phyloP scores from a whole-genome alignment of 2,329 filamentous ascomycete species.

The Boeremia lycopersici region DNA sequence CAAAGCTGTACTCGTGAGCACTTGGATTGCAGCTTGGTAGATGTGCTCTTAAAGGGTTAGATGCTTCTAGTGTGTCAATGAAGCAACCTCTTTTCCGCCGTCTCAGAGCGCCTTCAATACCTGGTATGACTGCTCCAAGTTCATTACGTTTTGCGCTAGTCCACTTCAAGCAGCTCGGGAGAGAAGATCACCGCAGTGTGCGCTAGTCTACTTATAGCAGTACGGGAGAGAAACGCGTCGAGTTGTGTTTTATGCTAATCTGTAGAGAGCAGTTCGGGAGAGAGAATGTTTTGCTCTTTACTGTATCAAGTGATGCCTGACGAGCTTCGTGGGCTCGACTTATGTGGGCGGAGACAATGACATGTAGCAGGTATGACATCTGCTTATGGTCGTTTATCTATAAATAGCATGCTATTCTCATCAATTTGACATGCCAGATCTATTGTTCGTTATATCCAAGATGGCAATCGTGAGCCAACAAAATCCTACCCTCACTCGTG shows the following conservation, averaged over 20 bases:
- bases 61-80: too few species aligned
- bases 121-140: too few species aligned
- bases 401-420: background rate
- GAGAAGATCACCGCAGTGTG: background rate
- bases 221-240: background rate
- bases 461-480: background rate
- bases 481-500: background rate
- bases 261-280: background rate
- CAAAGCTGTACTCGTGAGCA: too few species aligned
- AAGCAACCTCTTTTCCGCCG: background rate
- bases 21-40: too few species aligned
- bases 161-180: background rate
- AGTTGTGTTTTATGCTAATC: background rate
- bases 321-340: background rate
- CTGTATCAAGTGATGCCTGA: background rate
- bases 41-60: too few species aligned
- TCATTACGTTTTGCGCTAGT: background rate
- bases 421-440: background rate
- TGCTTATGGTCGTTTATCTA: background rate
- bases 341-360: background rate
- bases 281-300: background rate
- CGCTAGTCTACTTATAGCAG: background rate
- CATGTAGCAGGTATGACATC: background rate
- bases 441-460: background rate
- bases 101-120: background rate